phyloP scores from a whole-genome alignment of 2,329 filamentous ascomycete species.

The Ceratocystis cubensis region DNA sequence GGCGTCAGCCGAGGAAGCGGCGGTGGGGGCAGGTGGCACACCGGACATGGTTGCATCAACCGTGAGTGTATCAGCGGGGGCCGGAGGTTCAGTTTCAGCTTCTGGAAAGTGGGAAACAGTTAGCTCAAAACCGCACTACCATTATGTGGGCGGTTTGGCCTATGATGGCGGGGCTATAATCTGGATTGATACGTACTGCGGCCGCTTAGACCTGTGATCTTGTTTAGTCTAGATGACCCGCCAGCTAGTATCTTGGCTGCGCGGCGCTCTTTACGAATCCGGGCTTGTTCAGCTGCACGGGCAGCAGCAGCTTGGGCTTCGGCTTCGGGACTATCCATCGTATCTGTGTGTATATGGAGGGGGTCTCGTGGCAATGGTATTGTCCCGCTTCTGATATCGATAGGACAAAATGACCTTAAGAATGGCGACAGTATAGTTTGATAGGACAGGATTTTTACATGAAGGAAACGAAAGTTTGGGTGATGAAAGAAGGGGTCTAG shows the following conservation, averaged over 20 bases:
- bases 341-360: conserved; percentile 18
- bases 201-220: conserved; percentile 47
- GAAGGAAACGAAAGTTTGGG: too few relatives aligned
- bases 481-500: too few relatives aligned
- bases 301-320: conserved; percentile 38
- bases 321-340: conserved; percentile 3
- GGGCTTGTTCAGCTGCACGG: conserved; percentile 51
- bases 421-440: neutral
- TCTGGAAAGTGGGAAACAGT: neutral
- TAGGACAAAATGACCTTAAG: neutral
- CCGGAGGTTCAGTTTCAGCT: neutral
- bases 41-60: too few relatives aligned
- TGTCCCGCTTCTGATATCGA: neutral
- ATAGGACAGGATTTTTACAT: too few relatives aligned
- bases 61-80: conserved; percentile 16
- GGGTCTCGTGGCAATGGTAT: neutral
- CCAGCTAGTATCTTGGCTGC: conserved; percentile 67
- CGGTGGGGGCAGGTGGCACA: conserved; percentile 25
- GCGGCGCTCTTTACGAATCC: conserved; percentile 64
- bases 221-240: conserved; percentile 56
- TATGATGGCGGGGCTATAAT: neutral
- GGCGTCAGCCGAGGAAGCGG: conserved; percentile 25
- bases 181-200: conserved; percentile 8
- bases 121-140: too few relatives aligned
- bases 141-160: too few relatives aligned